Conservation (phyloP, 805 yeast species). For the Maudiozyma saulgeensis region DNA sequence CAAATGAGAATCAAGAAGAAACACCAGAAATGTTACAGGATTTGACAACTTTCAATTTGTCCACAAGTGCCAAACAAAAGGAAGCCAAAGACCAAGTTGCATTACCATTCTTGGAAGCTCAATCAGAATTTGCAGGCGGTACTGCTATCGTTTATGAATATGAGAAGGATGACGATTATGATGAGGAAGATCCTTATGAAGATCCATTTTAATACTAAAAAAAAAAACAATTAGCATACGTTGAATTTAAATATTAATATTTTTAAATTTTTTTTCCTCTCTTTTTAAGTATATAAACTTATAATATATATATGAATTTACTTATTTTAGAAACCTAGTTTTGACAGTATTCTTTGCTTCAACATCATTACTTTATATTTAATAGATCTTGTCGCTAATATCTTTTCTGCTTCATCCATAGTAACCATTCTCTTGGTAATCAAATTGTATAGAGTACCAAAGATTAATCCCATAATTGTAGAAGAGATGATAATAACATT, state of each 20-base stretch:
- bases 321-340: not conserved
- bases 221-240: not conserved
- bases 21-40: conserved; percentile 52
- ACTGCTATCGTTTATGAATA: conserved; percentile 85
- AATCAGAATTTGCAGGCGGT: conserved; percentile 65
- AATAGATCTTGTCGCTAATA: conserved; percentile 10
- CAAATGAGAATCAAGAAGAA: conserved; percentile 24
- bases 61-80: conserved; percentile 66
- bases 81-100: conserved; percentile 77
- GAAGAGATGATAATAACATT: conserved; percentile 91
- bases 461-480: conserved; percentile 84
- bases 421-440: conserved; percentile 66
- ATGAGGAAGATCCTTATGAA: conserved; percentile 95
- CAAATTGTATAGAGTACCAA: conserved; percentile 77
- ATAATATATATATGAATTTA: not conserved
- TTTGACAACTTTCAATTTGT: conserved; percentile 80
- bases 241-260: not conserved
- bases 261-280: not conserved
- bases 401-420: conserved; percentile 53
- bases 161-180: conserved; percentile 95
- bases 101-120: conserved; percentile 87
- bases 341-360: conserved; percentile 6
- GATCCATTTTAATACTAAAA: conserved; percentile 63
- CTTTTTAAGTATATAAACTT: not conserved
- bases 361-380: conserved; percentile 16